These are phyloP conservation scores for Lentinula raphanica DNA, from an alignment of 768 basidiomycete genomes.

Conservation along the genomic window DNA sequence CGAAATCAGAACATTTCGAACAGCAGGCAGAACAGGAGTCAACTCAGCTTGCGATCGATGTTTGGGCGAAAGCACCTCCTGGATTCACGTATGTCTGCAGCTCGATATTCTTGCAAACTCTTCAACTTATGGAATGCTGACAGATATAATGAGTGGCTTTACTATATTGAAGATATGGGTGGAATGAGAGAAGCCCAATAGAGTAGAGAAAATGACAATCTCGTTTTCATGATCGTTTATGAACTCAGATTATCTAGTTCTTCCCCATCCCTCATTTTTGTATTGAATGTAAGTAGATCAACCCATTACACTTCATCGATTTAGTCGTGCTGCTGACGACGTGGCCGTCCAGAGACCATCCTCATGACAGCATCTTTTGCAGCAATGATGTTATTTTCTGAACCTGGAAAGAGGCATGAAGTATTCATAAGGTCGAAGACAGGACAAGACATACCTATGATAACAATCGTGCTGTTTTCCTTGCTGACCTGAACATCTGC, in stretches of 20 bases:
- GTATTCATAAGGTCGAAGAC: background rate
- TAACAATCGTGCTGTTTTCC: constrained; percentile 81
- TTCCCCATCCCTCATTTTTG: too few species aligned
- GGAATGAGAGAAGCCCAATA: background rate
- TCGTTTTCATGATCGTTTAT: background rate
- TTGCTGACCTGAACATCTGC: constrained; percentile 84
- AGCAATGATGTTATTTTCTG: constrained; percentile 59
- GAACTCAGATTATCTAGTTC: too few species aligned
- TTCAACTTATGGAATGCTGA: too few species aligned
- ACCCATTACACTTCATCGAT: background rate
- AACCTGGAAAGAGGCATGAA: constrained; percentile 39
- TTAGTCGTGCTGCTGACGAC: constrained; percentile 31
- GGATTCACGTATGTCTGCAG: background rate
- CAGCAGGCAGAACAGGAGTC: background rate
- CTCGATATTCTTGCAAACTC: background rate
- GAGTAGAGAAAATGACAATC: background rate
- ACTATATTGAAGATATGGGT: background rate
- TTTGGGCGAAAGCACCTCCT: background rate
- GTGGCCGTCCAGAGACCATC: constrained; percentile 41
- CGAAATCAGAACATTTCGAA: background rate
- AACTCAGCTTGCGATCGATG: background rate
- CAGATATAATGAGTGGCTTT: background rate
- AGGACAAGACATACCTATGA: constrained; percentile 61
- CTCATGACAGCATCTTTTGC: constrained; percentile 75
- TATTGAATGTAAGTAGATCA: background rate